Evolutionary conservation across 148 eudicot genomes (phyloP), one percentile per base, ranked within the genome.

Genomic region (Vaccinium corymbosum): DNA sequence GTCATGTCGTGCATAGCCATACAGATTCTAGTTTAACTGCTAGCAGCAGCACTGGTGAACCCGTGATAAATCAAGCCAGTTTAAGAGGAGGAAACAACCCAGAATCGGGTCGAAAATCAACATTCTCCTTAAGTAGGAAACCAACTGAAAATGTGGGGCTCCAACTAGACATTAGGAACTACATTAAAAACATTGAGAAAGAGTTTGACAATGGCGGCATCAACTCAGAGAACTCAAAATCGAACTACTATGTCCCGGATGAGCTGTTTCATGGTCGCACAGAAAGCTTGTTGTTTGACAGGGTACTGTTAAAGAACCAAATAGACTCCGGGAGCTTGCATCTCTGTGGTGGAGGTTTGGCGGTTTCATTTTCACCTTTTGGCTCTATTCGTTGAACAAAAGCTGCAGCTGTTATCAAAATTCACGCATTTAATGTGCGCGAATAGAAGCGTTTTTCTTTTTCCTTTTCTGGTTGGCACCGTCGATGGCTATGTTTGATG

Each of bases 301-400:
- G 88, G 86, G 86, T 94, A 76, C 70, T 78, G 7, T 91, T 85
- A 78, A 93, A 85, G 83, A 90, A 86, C 88, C 91, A 93, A 82
- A 90, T 90, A 72, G 98, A 97, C 64, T 92, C 97, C 7, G 99
- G 99, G 59, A 82, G 93, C 81, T 83, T 97, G 89, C 88, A 93
- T 78, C 83, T 95, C 50, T 97, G 99, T 82, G 86, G 90, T 32
- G 95, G 92, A 56, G 86, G 92, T 35, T 55, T 84, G 35, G 86
- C 89, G 16, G 75, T 83, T 51, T 82, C 90, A 13, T 81, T 78
- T 80, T 76, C 86, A 66, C 86, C 94, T 20, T 93, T 93, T 80
- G 85, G 88, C 88, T 86, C 89, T 55, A 73, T 85, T 55, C 50
- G 73, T 49, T 90, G 86, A 85, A 42, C 42, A n/a, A 10, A 38